Evolutionary conservation across 495 filamentous ascomycete species (phyloP), one percentile per base, ranked within the genome.

Genomic region (Xylaria sp.): DNA sequence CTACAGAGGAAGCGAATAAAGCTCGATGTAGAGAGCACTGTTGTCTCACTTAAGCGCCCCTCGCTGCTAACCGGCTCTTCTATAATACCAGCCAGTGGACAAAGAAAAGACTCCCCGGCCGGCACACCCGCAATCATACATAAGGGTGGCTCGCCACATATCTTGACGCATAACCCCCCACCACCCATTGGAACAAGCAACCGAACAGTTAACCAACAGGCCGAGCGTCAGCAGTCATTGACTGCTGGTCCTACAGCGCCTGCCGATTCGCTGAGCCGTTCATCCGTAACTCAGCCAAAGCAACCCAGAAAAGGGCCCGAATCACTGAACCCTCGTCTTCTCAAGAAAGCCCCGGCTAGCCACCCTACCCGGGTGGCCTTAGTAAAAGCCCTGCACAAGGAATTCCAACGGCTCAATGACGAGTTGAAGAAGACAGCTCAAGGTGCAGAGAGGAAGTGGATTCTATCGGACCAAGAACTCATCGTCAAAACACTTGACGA

Each of bases 401-500:
- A 94, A 61, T 90, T 95, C 80, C 77, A 80, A n/a, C 81, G 90
- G 7, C 85, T 97, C 11, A 96, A 98, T 79, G 84, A 87, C 40
- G 88, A 90, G 53, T 72, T 85, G 19, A 83, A 84, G 35, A 89
- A 89, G 61, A 87, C 84, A 46, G 85, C 82, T 29, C 75, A 70
- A 19, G 77, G 79, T 29, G 78, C 81, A 26, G 79, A 79, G 31
- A 77, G 76, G 66, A 76, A 76, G 68, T 80, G 95, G 14, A 69
- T 89, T 14, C 81, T 96, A 4, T 89, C 87, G 2, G 79, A 88
- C 0, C 88, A 93, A 73, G 89, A 93, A 69, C 82, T 98, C 29
- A 89, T 97, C 9, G 87, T 86, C 48, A 87, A 92, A 79, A 91
- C 93, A 2, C 82, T 98, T 3, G 93, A 98, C 72, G 90, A 94